Percentiles rank a stretch among this genome's conserved stretches.
These are phyloP conservation scores for Leucogyrophana mollusca DNA, from an alignment of 768 basidiomycete species.

Conservation along the genomic window DNA sequence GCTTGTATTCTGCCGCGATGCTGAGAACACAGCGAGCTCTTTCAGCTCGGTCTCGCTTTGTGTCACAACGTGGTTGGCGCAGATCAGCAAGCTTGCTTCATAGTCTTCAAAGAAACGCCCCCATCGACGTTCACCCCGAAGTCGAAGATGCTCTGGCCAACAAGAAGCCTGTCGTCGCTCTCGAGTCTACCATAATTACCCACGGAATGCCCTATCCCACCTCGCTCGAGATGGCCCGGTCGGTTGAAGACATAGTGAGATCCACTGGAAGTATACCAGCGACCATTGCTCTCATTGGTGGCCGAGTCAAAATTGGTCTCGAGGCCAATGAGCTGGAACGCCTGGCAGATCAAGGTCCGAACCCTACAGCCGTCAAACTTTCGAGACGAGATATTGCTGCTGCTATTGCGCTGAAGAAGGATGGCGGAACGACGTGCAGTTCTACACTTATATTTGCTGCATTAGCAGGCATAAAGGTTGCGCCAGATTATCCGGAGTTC, in stretches of 20 bases:
- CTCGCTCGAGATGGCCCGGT: slow-evolving; percentile 68
- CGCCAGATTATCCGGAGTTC: not conserved
- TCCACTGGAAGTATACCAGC: slow-evolving; percentile 81
- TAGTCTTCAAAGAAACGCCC: slow-evolving; percentile 11
- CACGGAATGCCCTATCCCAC: slow-evolving; percentile 88
- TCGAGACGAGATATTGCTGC: slow-evolving; percentile 81
- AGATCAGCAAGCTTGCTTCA: not conserved
- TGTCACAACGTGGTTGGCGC: too few relatives aligned
- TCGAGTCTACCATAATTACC: slow-evolving; percentile 90
- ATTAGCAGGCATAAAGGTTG: slow-evolving; percentile 82
- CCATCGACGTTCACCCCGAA: slow-evolving; percentile 79
- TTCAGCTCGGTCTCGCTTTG: too few relatives aligned
- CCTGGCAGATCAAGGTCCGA: slow-evolving; percentile 53
- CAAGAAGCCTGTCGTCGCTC: slow-evolving; percentile 74
- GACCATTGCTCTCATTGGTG: slow-evolving; percentile 82
- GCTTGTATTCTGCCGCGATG: too few relatives aligned
- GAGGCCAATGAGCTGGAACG: slow-evolving; percentile 59
- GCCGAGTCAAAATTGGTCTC: slow-evolving; percentile 86
- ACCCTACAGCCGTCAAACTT: slow-evolving; percentile 53
- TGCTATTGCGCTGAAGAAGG: slow-evolving; percentile 60
- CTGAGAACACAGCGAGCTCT: too few relatives aligned
- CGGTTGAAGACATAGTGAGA: slow-evolving; percentile 74
- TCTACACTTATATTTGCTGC: slow-evolving; percentile 74
- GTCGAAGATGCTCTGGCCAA: slow-evolving; percentile 74
- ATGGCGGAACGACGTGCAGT: slow-evolving; percentile 84